Percentiles rank a stretch among this genome's conserved stretches.
phyloP scores from a whole-genome alignment of 2,329 filamentous ascomycete genomes.

The Xylariaceae sp. region DNA sequence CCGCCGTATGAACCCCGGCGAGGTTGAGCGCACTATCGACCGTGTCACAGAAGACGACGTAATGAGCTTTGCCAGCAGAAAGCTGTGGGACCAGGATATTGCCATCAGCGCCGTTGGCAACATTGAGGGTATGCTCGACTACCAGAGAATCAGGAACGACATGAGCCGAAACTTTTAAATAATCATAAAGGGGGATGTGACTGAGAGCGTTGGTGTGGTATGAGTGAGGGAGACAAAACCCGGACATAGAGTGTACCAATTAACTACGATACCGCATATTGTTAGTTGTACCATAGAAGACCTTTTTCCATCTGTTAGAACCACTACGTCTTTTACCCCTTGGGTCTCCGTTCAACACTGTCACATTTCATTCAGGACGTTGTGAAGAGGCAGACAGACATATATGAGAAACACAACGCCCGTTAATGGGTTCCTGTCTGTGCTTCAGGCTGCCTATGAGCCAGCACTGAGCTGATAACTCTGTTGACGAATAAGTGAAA shows the following conservation, averaged over 20 bases:
- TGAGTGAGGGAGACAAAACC: conserved; percentile 33
- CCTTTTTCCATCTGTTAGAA: conserved; percentile 32
- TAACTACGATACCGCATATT: conserved; percentile 39
- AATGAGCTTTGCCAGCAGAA: conserved; percentile 91
- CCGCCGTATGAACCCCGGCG: conserved; percentile 81
- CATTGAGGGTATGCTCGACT: conserved; percentile 82
- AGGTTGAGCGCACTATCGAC: conserved; percentile 91
- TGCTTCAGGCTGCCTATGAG: too few species aligned
- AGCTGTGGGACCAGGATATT: conserved; percentile 96
- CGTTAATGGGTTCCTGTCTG: neutral
- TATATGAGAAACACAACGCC: conserved; percentile 3
- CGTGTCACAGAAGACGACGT: conserved; percentile 92
- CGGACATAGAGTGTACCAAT: conserved; percentile 55
- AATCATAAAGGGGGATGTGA: conserved; percentile 7
- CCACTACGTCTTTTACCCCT: conserved; percentile 2
- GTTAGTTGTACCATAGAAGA: conserved; percentile 51
- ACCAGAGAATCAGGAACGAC: conserved; percentile 74
- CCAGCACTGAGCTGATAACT: too few species aligned
- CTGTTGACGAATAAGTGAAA: too few species aligned
- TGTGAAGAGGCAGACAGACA: neutral
- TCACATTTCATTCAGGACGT: too few species aligned
- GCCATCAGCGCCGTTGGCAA: conserved; percentile 89
- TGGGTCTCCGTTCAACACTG: neutral
- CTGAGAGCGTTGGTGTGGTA: conserved; percentile 28
- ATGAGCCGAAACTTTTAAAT: conserved; percentile 75